Evolutionary conservation across 345 rosid genomes (phyloP), one percentile per base, ranked within the genome.

Genomic region (Microthlaspi erraticum): DNA sequence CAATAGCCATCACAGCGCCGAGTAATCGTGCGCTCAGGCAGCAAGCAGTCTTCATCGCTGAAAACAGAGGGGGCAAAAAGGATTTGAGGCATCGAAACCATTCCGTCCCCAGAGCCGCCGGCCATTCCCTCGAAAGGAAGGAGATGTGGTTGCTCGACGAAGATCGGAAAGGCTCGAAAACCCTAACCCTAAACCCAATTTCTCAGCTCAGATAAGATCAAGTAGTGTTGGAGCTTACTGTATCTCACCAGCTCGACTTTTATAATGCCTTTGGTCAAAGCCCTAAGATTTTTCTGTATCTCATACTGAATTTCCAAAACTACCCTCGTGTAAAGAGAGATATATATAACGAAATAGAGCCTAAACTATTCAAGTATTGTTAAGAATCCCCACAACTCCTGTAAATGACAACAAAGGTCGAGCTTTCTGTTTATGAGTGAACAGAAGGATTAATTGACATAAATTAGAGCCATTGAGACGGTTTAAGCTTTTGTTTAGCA

Each of bases 141-240:
- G 62, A 51, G 64, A 34, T 46, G 79, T 38, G 80, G 75, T 79
- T 64, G 75, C 77, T 61, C 81, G 5, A 13, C 43, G 57, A 10
- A 7, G 57, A 43, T n/a, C 72, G 68, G 76, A 44, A 43, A 66
- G 17, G 32, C 8, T 17, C 2, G 3, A 41, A 64, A 64, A 31
- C 54, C 66, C 53, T 63, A 76, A 11, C 48, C 39, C 19, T 56
- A 46, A 12, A 14, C 36, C n/a, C 48, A 56, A 41, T 46, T 60
- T 66, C 81, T 63, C 79, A 58, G 88, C 94, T 90, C 97, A 53
- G 94, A 88, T 88, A 91, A 86, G 95, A 88, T 91, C 95, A 88
- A 88, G 97, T 88, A 81, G 75, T 78, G 20, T 32, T 20, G 8
- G 7, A 1, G 17, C 0, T 0, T 0, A 0, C 42, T 16, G 78